Evolutionary conservation across 768 basidiomycete genomes (phyloP).

Genomic region (Boletales sp.): DNA sequence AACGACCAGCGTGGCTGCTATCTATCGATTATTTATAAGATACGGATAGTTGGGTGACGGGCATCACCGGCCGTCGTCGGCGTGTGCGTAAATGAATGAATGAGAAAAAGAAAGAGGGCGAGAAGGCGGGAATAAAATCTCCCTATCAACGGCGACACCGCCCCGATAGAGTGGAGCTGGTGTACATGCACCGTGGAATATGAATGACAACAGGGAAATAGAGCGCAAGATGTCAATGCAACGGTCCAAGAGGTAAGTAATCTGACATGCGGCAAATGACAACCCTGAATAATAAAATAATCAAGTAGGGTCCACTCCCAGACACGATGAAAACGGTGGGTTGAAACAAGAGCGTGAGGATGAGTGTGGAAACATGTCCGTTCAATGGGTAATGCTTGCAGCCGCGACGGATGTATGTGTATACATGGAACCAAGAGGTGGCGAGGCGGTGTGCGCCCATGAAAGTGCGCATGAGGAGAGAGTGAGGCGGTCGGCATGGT

Average conservation of each 20-base stretch:
- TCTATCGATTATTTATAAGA: background rate
- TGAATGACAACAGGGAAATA: background rate
- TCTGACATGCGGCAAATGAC: background rate
- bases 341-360: background rate
- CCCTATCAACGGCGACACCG: background rate
- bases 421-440: background rate
- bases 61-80: background rate
- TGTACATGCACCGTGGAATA: background rate
- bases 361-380: slow-evolving; percentile 11
- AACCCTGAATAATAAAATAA: slow-evolving; percentile 11
- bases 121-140: too few relatives aligned
- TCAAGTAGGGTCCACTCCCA: slow-evolving; percentile 7
- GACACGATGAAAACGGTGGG: background rate
- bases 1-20: background rate
- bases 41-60: background rate
- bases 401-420: background rate
- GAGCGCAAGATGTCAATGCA: slow-evolving; percentile 3
- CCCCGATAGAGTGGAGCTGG: too few relatives aligned
- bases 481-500: slow-evolving; percentile 4
- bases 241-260: slow-evolving; percentile 11
- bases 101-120: too few relatives aligned
- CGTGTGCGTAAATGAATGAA: background rate
- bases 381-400: background rate
- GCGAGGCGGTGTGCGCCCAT: background rate
- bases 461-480: slow-evolving; percentile 6